phyloP scores from a whole-genome alignment of 148 eudicot genomes.

The Chenopodium album region DNA sequence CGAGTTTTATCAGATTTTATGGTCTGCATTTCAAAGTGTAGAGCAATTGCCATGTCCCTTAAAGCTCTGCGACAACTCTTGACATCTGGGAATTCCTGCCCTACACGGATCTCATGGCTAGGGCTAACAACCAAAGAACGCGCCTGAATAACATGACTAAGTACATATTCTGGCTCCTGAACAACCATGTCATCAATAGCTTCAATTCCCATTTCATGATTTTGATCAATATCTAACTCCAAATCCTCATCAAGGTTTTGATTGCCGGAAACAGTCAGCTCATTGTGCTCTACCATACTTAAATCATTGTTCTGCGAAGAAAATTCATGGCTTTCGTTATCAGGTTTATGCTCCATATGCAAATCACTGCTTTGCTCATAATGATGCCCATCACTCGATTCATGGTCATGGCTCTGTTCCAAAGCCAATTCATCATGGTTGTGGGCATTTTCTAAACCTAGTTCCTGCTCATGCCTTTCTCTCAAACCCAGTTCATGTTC shows the following conservation, averaged over 20 bases:
- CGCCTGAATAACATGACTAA: slow-evolving; percentile 39
- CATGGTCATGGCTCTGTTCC: slow-evolving; percentile 28
- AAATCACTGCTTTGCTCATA: slow-evolving; percentile 39
- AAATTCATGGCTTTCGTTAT: slow-evolving; percentile 30
- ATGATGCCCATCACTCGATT: slow-evolving; percentile 20
- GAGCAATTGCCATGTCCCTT: slow-evolving; percentile 58
- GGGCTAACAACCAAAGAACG: slow-evolving; percentile 41
- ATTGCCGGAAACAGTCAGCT: slow-evolving; percentile 33
- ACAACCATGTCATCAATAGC: slow-evolving; percentile 30
- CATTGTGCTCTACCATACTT: slow-evolving; percentile 29
- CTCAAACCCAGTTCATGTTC: not conserved
- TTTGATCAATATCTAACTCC: slow-evolving; percentile 38
- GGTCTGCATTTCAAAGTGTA: slow-evolving; percentile 59
- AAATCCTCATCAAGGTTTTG: slow-evolving; percentile 42
- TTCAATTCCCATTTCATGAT: slow-evolving; percentile 42
- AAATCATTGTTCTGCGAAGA: slow-evolving; percentile 34
- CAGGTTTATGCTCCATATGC: slow-evolving; percentile 29
- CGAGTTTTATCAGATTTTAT: slow-evolving; percentile 63
- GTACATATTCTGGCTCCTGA: slow-evolving; percentile 31
- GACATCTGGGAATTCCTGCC: slow-evolving; percentile 63
- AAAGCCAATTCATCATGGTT: slow-evolving; percentile 34
- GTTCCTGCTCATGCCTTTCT: slow-evolving; percentile 20
- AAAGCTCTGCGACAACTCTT: slow-evolving; percentile 55
- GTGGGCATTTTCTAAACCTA: slow-evolving; percentile 24
- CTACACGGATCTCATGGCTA: slow-evolving; percentile 44